phyloP scores from a whole-genome alignment of 805 yeast genomes.

The Pichia nanzhaoensis region DNA sequence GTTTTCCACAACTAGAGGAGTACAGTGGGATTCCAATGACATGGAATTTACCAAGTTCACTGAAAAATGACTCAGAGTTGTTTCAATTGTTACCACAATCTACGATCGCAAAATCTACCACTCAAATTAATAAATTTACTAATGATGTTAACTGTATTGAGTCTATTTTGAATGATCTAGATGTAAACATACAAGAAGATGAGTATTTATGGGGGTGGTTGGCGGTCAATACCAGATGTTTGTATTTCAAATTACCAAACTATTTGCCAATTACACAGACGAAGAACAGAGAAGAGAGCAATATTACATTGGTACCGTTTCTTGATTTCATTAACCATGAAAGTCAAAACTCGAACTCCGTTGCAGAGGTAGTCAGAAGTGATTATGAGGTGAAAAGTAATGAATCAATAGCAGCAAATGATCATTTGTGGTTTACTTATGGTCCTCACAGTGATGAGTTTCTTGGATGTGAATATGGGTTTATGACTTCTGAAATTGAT shows the following conservation, averaged over 20 bases:
- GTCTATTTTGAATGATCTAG: not conserved
- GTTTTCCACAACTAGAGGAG: slow-evolving; percentile 53
- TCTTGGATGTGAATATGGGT: slow-evolving; percentile 82
- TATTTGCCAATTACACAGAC: slow-evolving; percentile 31
- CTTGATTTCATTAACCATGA: slow-evolving; percentile 83
- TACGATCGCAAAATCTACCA: slow-evolving; percentile 33
- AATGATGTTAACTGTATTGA: slow-evolving; percentile 36
- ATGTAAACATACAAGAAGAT: slow-evolving; percentile 16
- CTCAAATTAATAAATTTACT: slow-evolving; percentile 38
- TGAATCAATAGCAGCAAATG: slow-evolving; percentile 29
- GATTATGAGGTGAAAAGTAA: slow-evolving; percentile 50
- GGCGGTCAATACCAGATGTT: slow-evolving; percentile 85
- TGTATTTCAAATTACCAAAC: slow-evolving; percentile 61
- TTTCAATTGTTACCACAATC: slow-evolving; percentile 39
- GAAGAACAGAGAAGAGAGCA: slow-evolving; percentile 37
- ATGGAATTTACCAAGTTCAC: slow-evolving; percentile 36
- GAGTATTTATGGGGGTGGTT: slow-evolving; percentile 69
- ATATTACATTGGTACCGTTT: slow-evolving; percentile 85
- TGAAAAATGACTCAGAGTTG: slow-evolving; percentile 11
- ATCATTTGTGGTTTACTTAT: slow-evolving; percentile 68
- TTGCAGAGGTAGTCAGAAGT: slow-evolving; percentile 35
- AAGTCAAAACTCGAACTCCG: slow-evolving; percentile 43
- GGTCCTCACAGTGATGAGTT: slow-evolving; percentile 88
- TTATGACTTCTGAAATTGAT: slow-evolving; percentile 46
- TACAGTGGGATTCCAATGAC: slow-evolving; percentile 53